phyloP scores from a whole-genome alignment of 495 filamentous ascomycete species.

The Penicillium verhagenii region DNA sequence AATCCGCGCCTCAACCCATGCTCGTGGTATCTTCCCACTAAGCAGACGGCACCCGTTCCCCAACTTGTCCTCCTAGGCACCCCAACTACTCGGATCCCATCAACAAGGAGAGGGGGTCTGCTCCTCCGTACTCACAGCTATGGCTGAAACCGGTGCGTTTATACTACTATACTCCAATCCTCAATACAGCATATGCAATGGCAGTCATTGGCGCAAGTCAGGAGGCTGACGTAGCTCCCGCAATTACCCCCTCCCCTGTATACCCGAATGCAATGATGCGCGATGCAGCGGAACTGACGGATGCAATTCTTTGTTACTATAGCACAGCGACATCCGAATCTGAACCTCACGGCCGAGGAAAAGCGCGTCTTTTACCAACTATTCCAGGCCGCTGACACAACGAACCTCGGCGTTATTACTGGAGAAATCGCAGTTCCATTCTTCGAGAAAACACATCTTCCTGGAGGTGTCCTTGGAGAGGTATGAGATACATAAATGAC shows the following conservation, averaged over 20 bases:
- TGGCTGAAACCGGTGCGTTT: constrained; percentile 43
- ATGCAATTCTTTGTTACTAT: constrained; percentile 7
- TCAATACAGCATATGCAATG: not conserved
- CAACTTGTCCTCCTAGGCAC: constrained; percentile 15
- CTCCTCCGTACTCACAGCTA: constrained; percentile 37
- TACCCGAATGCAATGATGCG: constrained; percentile 9
- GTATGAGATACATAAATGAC: constrained; percentile 49
- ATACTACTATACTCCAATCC: not conserved
- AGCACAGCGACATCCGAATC: constrained; percentile 57
- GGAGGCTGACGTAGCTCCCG: constrained; percentile 24
- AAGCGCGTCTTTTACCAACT: constrained; percentile 90
- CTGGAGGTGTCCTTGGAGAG: constrained; percentile 83
- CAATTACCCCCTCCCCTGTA: constrained; percentile 14
- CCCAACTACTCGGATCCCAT: constrained; percentile 21
- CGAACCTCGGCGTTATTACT: constrained; percentile 88
- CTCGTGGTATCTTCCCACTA: constrained; percentile 29
- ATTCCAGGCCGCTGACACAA: constrained; percentile 84
- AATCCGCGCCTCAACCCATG: constrained; percentile 32
- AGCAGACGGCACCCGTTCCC: constrained; percentile 24
- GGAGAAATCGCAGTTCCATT: constrained; percentile 96
- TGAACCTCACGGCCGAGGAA: constrained; percentile 89
- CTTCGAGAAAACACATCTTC: constrained; percentile 91
- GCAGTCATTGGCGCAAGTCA: constrained; percentile 22
- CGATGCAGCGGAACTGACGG: constrained; percentile 28
- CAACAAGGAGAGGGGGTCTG: constrained; percentile 30